Evolutionary conservation across 2,329 filamentous ascomycete species (phyloP), one percentile per base, ranked within the genome.

Genomic region (Monilinia fructigena): DNA sequence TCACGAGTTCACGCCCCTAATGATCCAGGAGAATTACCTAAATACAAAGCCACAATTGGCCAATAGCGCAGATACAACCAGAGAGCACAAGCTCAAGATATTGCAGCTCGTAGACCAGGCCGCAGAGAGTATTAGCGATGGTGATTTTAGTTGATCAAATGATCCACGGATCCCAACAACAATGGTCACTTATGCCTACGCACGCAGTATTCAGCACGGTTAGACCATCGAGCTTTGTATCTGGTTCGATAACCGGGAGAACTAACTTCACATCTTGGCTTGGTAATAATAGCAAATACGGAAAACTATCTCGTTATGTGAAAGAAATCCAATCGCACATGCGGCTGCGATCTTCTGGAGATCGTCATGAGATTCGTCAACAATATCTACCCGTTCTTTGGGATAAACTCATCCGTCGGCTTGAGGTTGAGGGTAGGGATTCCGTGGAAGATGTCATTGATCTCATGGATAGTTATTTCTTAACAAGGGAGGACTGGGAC

Each of bases 11-110:
- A 97, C 93, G 74, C 95, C 89, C 75, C 82, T 99, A 63, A 98
- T 99, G 95, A 88, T 99, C 56, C 95, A 99, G 77, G 96, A 99
- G 78, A 99, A 99, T 76, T 99, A 99, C 73, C 83, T 99, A 16
- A 89, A 87, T 69, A 93, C 92, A 2, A 91, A 88, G 68, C 95
- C 95, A 3, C 83, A 88, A 68, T 82, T 81, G 16, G 80, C 60
- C 31, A 65, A 54, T 23, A 42, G 48, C 40, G 42, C 53, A 20
- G 56, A 80, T 26, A 89, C 88, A 75, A 82, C 82, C 50, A 87
- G 86, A 70, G 89, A 94, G 76, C 84, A 88, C 69, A 89, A 86
- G 38, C 80, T 97, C 64, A 96, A 96, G 77, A 80, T 87, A n/a
- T 83, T 99, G 10, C 92, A 98, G 77, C 82, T 98, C 10, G 86